Evolutionary conservation across 2,329 filamentous ascomycete species (phyloP), one percentile per base, ranked within the genome.

Genomic region (Lasiodiplodia sp.): DNA sequence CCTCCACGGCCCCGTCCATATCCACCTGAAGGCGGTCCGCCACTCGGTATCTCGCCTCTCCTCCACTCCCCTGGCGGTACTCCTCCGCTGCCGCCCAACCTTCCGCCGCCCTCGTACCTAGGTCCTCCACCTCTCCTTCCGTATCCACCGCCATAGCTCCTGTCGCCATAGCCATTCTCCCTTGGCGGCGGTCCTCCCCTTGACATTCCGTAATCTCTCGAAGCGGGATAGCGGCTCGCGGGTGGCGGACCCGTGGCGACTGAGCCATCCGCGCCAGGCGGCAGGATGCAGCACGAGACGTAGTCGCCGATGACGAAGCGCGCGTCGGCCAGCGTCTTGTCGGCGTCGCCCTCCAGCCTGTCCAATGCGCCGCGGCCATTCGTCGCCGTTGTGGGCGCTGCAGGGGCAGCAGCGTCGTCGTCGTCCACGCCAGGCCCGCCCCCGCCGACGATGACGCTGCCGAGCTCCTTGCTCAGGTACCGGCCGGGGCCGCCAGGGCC

Each of bases 251-350:
- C 74, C 47, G 91, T 88, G 53, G 90, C 89, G 49, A 96, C 89
- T 38, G 87, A 87, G 0, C 94, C 94, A 77, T 95, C 91, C 38
- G 87, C 82, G 31, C 92, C 82, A 0, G 93, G 92, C 52, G 92
- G 90, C 68, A 95, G 83, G 69, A 97, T 89, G 5, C 93, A 92
- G 77, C 92, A 95, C 69, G 91, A 91, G 51, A 98, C 86, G 76
- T 92, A 97, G 79, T 98, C 95, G 0, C 95, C 95, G 71, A 96
- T 91, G 12, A 97, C 91, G 75, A 97, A 97, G 25, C 91, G 87
- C 40, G 88, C 89, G 66, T 96, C 92, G 47, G 85, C 85, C 38
- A 98, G 81, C 10, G 92, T 94, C 82, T 91, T 95, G 34, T 89
- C 85, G 12, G 88, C 86, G 34, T 92, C 89, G 6, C 86, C 86